Conservation (phyloP, 148 eudicot genomes). For the Linanthus parryae region DNA sequence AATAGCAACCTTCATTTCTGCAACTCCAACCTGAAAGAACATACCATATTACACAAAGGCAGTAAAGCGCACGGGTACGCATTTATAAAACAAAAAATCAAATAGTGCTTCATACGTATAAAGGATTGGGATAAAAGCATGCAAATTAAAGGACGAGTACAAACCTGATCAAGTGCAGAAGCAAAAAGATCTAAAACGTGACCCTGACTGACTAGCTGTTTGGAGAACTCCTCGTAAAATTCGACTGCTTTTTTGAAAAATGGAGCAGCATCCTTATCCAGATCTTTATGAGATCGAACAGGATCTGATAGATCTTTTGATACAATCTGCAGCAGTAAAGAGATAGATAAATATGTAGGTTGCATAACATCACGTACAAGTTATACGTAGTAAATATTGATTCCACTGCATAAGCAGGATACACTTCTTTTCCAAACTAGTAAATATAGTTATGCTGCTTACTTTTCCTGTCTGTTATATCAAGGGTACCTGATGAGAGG, state of each 20-base stretch:
- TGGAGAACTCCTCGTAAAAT: conserved; percentile 68
- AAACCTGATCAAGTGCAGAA: conserved; percentile 98
- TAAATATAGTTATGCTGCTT: no score
- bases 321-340: conserved; percentile 54
- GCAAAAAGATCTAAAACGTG: conserved; percentile 94
- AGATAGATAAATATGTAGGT: conserved; percentile 6
- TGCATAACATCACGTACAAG: no score
- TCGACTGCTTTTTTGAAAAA: conserved; percentile 82
- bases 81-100: neutral
- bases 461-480: no score
- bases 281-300: conserved; percentile 96
- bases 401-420: no score
- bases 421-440: no score
- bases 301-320: conserved; percentile 94
- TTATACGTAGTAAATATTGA: no score
- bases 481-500: no score
- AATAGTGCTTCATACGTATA: neutral
- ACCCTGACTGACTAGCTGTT: conserved; percentile 91
- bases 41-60: conserved; percentile 1
- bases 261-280: conserved; percentile 98
- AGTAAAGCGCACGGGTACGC: neutral
- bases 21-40: conserved; percentile 79
- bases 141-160: no score
- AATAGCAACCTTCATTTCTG: conserved; percentile 95
- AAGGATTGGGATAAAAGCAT: neutral